These are phyloP conservation scores for Hypoxylon crocopeplum DNA, from an alignment of 495 filamentous ascomycete species.

Conservation along the genomic window DNA sequence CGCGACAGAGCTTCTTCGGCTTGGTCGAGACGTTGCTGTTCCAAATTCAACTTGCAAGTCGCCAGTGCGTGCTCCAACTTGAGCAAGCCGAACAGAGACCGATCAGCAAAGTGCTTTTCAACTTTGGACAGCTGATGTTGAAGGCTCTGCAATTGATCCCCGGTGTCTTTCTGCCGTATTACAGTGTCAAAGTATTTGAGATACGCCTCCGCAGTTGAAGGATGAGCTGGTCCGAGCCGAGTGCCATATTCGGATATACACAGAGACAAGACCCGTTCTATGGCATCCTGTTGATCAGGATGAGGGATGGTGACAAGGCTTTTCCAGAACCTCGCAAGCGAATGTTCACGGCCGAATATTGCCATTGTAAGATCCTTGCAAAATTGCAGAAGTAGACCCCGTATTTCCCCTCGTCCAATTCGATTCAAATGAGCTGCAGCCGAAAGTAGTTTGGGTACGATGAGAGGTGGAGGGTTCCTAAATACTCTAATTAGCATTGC, in stretches of 20 bases:
- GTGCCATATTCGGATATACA: slow-evolving; percentile 38
- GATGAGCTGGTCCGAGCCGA: slow-evolving; percentile 33
- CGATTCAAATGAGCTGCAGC: slow-evolving; percentile 33
- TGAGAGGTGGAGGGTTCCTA: slow-evolving; percentile 38
- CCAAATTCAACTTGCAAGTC: slow-evolving; percentile 36
- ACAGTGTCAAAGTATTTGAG: slow-evolving; percentile 40
- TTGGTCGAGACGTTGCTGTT: slow-evolving; percentile 26
- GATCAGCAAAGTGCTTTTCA: slow-evolving; percentile 10
- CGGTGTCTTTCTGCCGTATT: slow-evolving; percentile 35
- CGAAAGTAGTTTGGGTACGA: slow-evolving; percentile 39
- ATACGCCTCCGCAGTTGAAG: slow-evolving; percentile 36
- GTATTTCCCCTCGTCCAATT: slow-evolving; percentile 38
- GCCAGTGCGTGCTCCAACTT: slow-evolving; percentile 41
- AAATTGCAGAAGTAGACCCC: slow-evolving; percentile 37
- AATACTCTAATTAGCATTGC: slow-evolving; percentile 40
- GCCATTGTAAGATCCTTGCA: slow-evolving; percentile 34
- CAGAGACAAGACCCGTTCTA: slow-evolving; percentile 27
- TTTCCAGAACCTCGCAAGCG: slow-evolving; percentile 38
- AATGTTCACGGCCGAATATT: slow-evolving; percentile 24
- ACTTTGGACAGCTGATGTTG: slow-evolving; percentile 21
- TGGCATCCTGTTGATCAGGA: slow-evolving; percentile 32
- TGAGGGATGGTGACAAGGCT: slow-evolving; percentile 29
- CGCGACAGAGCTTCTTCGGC: slow-evolving; percentile 36
- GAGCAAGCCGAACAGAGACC: slow-evolving; percentile 31
- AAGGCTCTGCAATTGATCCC: slow-evolving; percentile 32